Conservation (phyloP, 1,284 basidiomycete genomes). For the Neolentinus lepideus region DNA sequence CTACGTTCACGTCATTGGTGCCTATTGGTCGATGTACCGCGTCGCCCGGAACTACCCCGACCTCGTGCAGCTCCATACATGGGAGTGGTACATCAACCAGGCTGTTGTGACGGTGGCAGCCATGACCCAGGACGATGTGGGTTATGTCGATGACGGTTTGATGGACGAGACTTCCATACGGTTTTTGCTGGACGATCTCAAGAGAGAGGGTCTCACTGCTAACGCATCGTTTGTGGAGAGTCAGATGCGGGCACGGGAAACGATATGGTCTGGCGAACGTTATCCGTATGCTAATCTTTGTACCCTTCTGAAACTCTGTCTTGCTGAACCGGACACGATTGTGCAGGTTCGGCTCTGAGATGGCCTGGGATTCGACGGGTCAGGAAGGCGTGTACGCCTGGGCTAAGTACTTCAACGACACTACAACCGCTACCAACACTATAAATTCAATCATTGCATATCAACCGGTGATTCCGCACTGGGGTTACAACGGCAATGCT, state of each 20-base stretch:
- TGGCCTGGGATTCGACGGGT: slow-evolving; percentile 59
- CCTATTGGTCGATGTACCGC: slow-evolving; percentile 53
- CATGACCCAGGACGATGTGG: slow-evolving; percentile 40
- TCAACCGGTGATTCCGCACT: slow-evolving; percentile 49
- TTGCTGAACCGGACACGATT: not conserved
- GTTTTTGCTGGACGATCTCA: slow-evolving; percentile 42
- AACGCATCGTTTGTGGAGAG: slow-evolving; percentile 42
- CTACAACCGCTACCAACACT: slow-evolving; percentile 41
- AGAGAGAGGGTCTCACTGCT: slow-evolving; percentile 41
- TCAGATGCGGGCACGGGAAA: slow-evolving; percentile 39
- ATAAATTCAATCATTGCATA: slow-evolving; percentile 54
- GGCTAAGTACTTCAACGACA: slow-evolving; percentile 49
- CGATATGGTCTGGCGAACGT: slow-evolving; percentile 37
- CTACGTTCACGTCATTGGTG: slow-evolving; percentile 50
- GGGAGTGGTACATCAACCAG: slow-evolving; percentile 54
- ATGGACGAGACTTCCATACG: slow-evolving; percentile 55
- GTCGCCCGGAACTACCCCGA: slow-evolving; percentile 50
- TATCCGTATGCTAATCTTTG: slow-evolving; percentile 37
- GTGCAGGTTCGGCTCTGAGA: slow-evolving; percentile 47
- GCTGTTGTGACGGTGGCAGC: slow-evolving; percentile 42
- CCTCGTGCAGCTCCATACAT: slow-evolving; percentile 36
- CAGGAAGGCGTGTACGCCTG: slow-evolving; percentile 52
- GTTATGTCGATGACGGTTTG: slow-evolving; percentile 39
- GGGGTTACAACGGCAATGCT: slow-evolving; percentile 58
- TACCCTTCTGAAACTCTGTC: not conserved